Conservation (phyloP, 2,329 filamentous ascomycete genomes). For the Microcyclospora pomicola region DNA sequence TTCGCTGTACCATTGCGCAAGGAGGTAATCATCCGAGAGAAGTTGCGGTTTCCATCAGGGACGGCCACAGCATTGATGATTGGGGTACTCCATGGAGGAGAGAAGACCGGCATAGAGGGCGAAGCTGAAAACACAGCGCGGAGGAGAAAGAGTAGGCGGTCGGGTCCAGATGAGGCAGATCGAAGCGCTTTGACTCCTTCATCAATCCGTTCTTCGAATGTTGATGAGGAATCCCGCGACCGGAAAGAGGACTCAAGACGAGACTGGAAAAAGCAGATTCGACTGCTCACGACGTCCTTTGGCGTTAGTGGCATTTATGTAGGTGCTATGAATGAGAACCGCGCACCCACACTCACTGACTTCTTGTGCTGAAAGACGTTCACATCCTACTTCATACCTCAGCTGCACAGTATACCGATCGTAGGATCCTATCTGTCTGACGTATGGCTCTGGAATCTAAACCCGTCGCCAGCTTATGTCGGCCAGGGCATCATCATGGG, state of each 20-base stretch:
- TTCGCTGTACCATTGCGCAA: conserved; percentile 84
- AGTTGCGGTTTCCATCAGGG: conserved; percentile 85
- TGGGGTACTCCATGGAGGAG: conserved; percentile 63
- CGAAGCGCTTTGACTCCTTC: conserved; percentile 21
- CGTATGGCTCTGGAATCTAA: conserved; percentile 88
- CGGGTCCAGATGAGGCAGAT: conserved; percentile 12
- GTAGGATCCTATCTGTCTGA: conserved; percentile 62
- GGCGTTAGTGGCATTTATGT: conserved; percentile 41
- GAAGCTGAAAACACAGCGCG: conserved; percentile 24
- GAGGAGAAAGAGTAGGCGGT: conserved; percentile 3
- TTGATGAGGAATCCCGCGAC: conserved; percentile 11
- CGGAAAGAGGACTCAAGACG: conserved; percentile 15
- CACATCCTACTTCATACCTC: conserved; percentile 76
- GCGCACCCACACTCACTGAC: background rate
- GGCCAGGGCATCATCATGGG: conserved; percentile 99
- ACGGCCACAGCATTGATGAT: conserved; percentile 94
- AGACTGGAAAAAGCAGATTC: conserved; percentile 50
- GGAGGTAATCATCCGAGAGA: conserved; percentile 86
- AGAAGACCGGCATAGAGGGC: conserved; percentile 22
- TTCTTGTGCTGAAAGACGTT: conserved; percentile 50
- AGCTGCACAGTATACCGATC: conserved; percentile 72
- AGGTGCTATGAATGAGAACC: conserved; percentile 11
- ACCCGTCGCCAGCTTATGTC: conserved; percentile 92
- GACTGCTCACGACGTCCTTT: conserved; percentile 46
- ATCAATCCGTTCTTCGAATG: background rate